Evolutionary conservation across 768 basidiomycete species (phyloP).

Genomic region (Tubosaeta brunneosetosa): DNA sequence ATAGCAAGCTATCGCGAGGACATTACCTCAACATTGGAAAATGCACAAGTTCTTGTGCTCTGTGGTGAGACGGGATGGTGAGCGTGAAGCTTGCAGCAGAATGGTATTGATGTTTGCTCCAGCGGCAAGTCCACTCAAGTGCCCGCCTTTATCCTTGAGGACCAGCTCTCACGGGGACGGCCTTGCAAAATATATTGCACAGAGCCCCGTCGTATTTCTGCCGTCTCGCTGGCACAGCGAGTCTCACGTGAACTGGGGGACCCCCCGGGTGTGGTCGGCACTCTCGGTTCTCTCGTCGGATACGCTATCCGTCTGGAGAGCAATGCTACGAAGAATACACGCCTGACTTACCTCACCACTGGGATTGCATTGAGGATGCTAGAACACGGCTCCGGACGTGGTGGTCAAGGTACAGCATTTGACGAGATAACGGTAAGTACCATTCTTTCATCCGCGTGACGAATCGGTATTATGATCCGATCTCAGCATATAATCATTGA

Average conservation of each 20-base stretch:
- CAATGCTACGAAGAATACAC: slow-evolving; percentile 73
- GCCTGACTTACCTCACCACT: slow-evolving; percentile 82
- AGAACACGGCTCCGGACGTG: slow-evolving; percentile 72
- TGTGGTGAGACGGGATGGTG: slow-evolving; percentile 80
- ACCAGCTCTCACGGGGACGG: slow-evolving; percentile 73
- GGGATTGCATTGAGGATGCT: slow-evolving; percentile 97
- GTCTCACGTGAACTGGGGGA: slow-evolving; percentile 94
- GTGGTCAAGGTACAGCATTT: slow-evolving; percentile 73
- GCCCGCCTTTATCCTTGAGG: slow-evolving; percentile 89
- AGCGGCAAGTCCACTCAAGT: slow-evolving; percentile 98
- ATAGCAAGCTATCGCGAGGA: slow-evolving; percentile 78
- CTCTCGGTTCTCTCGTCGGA: slow-evolving; percentile 75
- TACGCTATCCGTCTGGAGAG: slow-evolving; percentile 94
- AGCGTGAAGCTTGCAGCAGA: slow-evolving; percentile 36
- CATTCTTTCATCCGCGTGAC: slow-evolving; percentile 4
- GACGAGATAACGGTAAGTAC: slow-evolving; percentile 86
- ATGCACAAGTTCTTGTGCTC: slow-evolving; percentile 80
- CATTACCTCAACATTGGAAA: slow-evolving; percentile 66
- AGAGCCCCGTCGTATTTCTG: slow-evolving; percentile 92
- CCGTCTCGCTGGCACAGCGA: slow-evolving; percentile 89
- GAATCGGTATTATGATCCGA: neutral
- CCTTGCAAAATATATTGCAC: slow-evolving; percentile 92
- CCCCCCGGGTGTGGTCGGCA: slow-evolving; percentile 69
- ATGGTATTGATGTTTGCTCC: slow-evolving; percentile 6
- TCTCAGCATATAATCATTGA: slow-evolving; percentile 89